phyloP scores from a whole-genome alignment of 1,284 basidiomycete species.

The Uromyces viciae-fabae region DNA sequence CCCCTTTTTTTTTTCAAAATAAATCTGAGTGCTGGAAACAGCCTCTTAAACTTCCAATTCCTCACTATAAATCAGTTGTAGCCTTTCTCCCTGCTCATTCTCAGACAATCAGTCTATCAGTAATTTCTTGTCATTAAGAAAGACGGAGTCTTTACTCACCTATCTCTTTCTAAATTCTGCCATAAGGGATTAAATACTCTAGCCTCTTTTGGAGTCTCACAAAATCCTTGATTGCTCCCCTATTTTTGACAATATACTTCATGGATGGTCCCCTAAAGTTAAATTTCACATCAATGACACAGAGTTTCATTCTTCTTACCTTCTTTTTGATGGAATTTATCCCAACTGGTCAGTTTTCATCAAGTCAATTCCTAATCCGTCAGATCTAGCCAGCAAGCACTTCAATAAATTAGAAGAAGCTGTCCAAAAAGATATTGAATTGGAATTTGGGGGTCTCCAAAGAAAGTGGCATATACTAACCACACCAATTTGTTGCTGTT shows the following conservation, averaged over 20 bases:
- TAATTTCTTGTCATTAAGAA: too few species aligned
- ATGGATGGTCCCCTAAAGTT: not conserved
- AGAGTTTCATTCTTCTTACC: not conserved
- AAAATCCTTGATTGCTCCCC: not conserved
- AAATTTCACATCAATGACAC: not conserved
- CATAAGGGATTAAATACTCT: too few species aligned
- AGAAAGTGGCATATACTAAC: not conserved
- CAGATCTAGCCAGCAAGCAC: not conserved
- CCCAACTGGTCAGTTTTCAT: not conserved
- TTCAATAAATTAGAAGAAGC: not conserved
- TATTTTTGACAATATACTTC: not conserved
- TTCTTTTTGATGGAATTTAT: not conserved
- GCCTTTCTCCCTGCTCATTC: too few species aligned
- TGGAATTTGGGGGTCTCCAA: not conserved
- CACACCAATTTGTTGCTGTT: not conserved
- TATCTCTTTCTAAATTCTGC: too few species aligned
- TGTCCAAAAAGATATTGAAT: not conserved
- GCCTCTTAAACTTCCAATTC: too few species aligned
- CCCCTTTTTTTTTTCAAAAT: too few species aligned
- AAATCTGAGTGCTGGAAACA: too few species aligned
- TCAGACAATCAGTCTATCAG: too few species aligned
- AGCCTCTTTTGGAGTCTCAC: too few species aligned
- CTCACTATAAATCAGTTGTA: too few species aligned
- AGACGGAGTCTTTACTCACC: too few species aligned
- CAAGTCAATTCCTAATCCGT: not conserved